These are phyloP conservation scores for Kalanchoe fedtschenkoi DNA, from an alignment of 164 flowering plant species.

Conservation along the genomic window DNA sequence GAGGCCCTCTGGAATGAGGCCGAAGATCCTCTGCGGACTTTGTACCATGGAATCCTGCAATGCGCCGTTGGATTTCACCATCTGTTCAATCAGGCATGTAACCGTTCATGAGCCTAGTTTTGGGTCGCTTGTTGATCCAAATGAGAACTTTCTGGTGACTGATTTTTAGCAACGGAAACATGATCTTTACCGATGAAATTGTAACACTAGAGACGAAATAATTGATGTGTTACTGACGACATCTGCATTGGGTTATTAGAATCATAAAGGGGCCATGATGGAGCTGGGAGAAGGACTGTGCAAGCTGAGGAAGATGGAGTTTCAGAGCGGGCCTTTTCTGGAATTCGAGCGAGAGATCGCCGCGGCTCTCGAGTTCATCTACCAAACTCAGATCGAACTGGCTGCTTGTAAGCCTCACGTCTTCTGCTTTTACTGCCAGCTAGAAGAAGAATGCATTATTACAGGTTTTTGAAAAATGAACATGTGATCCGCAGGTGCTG, in stretches of 20 bases:
- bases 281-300: constrained; percentile 84
- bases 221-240: neutral
- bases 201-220: neutral
- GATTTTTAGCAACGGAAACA: too few relatives aligned
- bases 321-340: constrained; percentile 52
- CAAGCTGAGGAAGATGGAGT: constrained; percentile 72
- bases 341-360: constrained; percentile 64
- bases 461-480: neutral
- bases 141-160: too few relatives aligned
- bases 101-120: neutral
- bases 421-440: neutral
- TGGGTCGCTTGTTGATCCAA: neutral
- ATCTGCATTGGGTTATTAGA: constrained; percentile 22
- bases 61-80: constrained; percentile 89
- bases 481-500: constrained; percentile 29
- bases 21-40: constrained; percentile 55
- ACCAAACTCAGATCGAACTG: constrained; percentile 71
- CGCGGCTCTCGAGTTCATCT: constrained; percentile 57
- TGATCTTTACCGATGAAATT: neutral
- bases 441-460: too few relatives aligned
- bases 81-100: constrained; percentile 52
- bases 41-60: constrained; percentile 69
- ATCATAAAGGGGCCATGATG: constrained; percentile 95
- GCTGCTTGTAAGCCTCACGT: constrained; percentile 64
- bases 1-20: constrained; percentile 70